Evolutionary conservation across 2,329 filamentous ascomycete species (phyloP).

Genomic region (Aureobasidium pullulans): DNA sequence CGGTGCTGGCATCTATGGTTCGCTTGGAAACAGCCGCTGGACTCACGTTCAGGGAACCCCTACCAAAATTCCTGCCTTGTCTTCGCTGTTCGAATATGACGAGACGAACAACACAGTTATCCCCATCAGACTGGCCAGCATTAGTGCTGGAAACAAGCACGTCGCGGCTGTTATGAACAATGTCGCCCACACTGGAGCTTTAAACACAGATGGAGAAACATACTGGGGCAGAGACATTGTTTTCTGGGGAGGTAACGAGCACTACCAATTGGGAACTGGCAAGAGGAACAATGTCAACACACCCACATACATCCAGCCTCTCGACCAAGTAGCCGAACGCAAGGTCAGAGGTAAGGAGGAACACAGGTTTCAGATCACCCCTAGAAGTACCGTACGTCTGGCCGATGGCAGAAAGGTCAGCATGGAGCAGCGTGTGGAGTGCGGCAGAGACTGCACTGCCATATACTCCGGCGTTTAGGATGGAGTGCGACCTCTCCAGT

Average conservation of each 20-base stretch:
- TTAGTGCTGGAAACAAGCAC: conserved; percentile 75
- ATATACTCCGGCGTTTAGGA: conserved; percentile 64
- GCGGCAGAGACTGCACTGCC: conserved; percentile 71
- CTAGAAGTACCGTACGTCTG: conserved; percentile 61
- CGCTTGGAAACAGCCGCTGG: conserved; percentile 80
- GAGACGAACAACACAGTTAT: conserved; percentile 59
- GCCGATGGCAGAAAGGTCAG: conserved; percentile 60
- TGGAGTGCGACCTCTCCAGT: background rate
- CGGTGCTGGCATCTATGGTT: conserved; percentile 77
- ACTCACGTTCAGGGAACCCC: conserved; percentile 74
- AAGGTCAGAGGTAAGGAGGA: conserved; percentile 57
- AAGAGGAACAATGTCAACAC: conserved; percentile 72
- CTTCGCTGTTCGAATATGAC: conserved; percentile 79
- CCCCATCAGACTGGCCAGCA: conserved; percentile 67
- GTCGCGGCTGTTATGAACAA: conserved; percentile 78
- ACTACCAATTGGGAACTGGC: conserved; percentile 86
- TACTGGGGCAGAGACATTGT: conserved; percentile 86
- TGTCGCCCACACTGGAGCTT: conserved; percentile 49
- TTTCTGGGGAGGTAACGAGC: conserved; percentile 93
- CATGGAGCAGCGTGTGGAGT: conserved; percentile 82
- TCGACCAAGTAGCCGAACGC: conserved; percentile 59
- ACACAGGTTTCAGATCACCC: conserved; percentile 75
- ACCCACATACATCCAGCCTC: conserved; percentile 70
- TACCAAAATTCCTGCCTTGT: conserved; percentile 74
- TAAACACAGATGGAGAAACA: conserved; percentile 56